Evolutionary conservation across 2,329 filamentous ascomycete species (phyloP).

Genomic region (Pyricularia pennisetigena): DNA sequence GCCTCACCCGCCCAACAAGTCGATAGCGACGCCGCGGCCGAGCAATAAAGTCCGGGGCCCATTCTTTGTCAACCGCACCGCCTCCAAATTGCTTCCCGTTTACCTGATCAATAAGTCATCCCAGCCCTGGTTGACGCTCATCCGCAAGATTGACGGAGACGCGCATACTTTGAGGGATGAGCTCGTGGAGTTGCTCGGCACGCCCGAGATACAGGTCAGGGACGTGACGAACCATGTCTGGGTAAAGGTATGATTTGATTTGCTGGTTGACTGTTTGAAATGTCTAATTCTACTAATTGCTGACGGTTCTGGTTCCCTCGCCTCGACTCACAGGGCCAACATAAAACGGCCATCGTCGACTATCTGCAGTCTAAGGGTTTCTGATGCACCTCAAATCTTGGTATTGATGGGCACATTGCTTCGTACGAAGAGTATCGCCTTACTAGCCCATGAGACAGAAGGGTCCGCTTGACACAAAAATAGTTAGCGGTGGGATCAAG

Average conservation of each 20-base stretch:
- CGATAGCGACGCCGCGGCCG: background rate
- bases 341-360: background rate
- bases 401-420: background rate
- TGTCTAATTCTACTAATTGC: background rate
- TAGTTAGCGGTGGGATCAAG: background rate
- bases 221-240: slow-evolving; percentile 62
- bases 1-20: background rate
- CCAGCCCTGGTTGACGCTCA: slow-evolving; percentile 63
- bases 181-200: slow-evolving; percentile 44
- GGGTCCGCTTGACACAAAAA: background rate
- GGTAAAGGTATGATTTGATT: slow-evolving; percentile 48
- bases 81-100: slow-evolving; percentile 61
- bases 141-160: slow-evolving; percentile 77
- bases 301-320: background rate
- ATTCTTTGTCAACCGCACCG: slow-evolving; percentile 66
- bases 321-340: background rate
- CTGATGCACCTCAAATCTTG: background rate
- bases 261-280: background rate
- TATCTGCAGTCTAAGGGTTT: background rate
- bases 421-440: background rate
- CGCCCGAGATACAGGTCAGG: slow-evolving; percentile 43
- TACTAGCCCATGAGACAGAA: background rate
- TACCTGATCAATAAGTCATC: slow-evolving; percentile 65
- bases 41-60: background rate
- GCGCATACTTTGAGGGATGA: slow-evolving; percentile 51